Percentiles rank a stretch among this genome's conserved stretches.
These are phyloP conservation scores for Cladochytrium replicatum DNA, from an alignment of 192 early-diverging fungal genomes.

Conservation along the genomic window DNA sequence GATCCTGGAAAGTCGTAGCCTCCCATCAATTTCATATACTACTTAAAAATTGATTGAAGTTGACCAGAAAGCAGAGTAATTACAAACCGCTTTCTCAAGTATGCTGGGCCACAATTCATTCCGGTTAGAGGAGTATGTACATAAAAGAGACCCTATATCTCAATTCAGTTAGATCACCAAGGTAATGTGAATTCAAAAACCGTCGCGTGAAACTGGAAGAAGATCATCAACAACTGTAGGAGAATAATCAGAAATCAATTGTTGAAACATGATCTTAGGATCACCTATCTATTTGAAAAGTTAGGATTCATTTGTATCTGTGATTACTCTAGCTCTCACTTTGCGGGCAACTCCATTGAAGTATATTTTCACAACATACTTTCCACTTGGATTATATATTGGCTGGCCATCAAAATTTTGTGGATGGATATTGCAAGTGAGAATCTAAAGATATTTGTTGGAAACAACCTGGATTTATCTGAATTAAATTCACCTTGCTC, in stretches of 20 bases:
- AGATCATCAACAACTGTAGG: slow-evolving; percentile 72
- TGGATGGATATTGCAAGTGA: slow-evolving; percentile 82
- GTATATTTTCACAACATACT: slow-evolving; percentile 77
- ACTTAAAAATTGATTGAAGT: neutral
- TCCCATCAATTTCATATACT: slow-evolving; percentile 90
- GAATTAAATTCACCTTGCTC: slow-evolving; percentile 46
- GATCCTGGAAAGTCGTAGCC: slow-evolving; percentile 93
- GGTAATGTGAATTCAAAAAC: too few relatives aligned
- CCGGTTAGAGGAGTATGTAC: slow-evolving; percentile 69
- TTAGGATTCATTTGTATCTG: slow-evolving; percentile 2
- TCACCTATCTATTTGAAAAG: neutral
- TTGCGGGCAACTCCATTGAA: slow-evolving; percentile 80
- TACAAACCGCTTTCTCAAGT: slow-evolving; percentile 75
- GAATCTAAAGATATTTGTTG: slow-evolving; percentile 33
- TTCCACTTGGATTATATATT: slow-evolving; percentile 74
- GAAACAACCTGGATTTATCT: neutral
- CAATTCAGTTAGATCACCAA: slow-evolving; percentile 9
- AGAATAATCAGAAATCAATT: slow-evolving; percentile 3
- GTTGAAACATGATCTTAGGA: slow-evolving; percentile 2
- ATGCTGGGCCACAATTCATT: slow-evolving; percentile 76
- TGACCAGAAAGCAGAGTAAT: neutral
- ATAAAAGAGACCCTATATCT: slow-evolving; percentile 52
- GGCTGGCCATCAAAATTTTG: slow-evolving; percentile 60
- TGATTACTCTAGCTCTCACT: slow-evolving; percentile 29
- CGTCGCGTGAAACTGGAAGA: slow-evolving; percentile 62